These are phyloP conservation scores for Leishmania lainsoni DNA, from an alignment of 208 protist genomes.

Conservation along the genomic window DNA sequence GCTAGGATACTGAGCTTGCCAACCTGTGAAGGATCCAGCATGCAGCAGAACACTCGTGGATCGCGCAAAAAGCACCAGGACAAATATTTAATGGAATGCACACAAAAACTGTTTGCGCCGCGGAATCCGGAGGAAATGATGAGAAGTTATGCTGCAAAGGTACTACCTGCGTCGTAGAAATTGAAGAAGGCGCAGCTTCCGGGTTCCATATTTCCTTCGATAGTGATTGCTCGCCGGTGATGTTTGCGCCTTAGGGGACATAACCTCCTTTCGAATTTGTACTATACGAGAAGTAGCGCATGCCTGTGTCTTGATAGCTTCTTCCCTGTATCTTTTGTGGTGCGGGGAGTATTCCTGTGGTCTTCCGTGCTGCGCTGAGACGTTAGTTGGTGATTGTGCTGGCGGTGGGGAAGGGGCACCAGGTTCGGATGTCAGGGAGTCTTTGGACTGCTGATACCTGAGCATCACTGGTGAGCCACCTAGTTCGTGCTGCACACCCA, in stretches of 20 bases:
- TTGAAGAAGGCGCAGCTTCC: background rate
- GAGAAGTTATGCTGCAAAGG: background rate
- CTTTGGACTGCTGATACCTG: background rate
- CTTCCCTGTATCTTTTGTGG: background rate
- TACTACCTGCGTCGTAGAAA: background rate
- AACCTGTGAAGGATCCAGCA: slow-evolving; percentile 45
- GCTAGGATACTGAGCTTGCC: slow-evolving; percentile 32
- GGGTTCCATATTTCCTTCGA: background rate
- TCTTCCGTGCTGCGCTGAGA: background rate
- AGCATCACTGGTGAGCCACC: slow-evolving; percentile 8
- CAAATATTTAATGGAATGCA: slow-evolving; percentile 70
- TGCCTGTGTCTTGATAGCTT: background rate
- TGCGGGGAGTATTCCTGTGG: background rate
- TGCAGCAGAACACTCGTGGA: slow-evolving; percentile 62
- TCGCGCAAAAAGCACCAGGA: slow-evolving; percentile 57
- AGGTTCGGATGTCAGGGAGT: background rate
- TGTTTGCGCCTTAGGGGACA: background rate
- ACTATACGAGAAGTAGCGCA: background rate
- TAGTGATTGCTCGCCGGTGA: background rate
- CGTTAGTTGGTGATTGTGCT: background rate
- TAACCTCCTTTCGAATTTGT: background rate
- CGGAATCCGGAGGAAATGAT: background rate
- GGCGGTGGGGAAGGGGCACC: background rate
- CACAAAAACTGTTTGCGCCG: slow-evolving; percentile 32
- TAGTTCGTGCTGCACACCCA: slow-evolving; percentile 8